phyloP scores from a whole-genome alignment of 2,329 filamentous ascomycete genomes.

The Trichoderma brevicompactum region DNA sequence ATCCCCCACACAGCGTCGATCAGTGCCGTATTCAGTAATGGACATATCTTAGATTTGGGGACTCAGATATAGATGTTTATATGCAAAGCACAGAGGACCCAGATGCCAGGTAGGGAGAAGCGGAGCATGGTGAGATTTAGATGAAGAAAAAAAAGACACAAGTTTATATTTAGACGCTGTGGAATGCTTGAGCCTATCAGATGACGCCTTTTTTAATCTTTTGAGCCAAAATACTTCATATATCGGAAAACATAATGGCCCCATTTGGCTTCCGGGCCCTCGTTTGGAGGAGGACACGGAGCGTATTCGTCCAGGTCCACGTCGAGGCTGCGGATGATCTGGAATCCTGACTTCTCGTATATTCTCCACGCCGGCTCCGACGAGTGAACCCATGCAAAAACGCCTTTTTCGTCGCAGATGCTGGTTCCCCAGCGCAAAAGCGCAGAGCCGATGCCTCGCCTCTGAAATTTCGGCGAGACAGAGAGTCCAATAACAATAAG shows the following conservation, averaged over 20 bases:
- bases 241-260: conserved; percentile 43
- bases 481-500: conserved; percentile 41
- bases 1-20: conserved; percentile 10
- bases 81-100: conserved; percentile 1
- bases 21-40: conserved; percentile 7
- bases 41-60: not conserved
- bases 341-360: conserved; percentile 41
- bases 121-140: not conserved
- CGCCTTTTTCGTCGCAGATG: conserved; percentile 37
- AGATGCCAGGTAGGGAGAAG: not conserved
- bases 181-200: conserved; percentile 7
- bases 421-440: conserved; percentile 42
- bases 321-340: conserved; percentile 37
- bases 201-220: not conserved
- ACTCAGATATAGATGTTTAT: conserved; percentile 2
- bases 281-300: conserved; percentile 34
- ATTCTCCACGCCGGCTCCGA: conserved; percentile 40
- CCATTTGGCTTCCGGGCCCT: conserved; percentile 38
- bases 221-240: conserved; percentile 37
- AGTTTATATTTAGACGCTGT: not conserved
- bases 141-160: not conserved
- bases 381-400: conserved; percentile 44
- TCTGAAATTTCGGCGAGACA: conserved; percentile 41
- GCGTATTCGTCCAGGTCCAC: conserved; percentile 42
- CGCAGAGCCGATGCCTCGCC: conserved; percentile 40